A percentile compares a stretch with the other conserved stretches of the same genome.
Conservation (phyloP, 2,329 filamentous ascomycete genomes). For the Onygena corvina region DNA sequence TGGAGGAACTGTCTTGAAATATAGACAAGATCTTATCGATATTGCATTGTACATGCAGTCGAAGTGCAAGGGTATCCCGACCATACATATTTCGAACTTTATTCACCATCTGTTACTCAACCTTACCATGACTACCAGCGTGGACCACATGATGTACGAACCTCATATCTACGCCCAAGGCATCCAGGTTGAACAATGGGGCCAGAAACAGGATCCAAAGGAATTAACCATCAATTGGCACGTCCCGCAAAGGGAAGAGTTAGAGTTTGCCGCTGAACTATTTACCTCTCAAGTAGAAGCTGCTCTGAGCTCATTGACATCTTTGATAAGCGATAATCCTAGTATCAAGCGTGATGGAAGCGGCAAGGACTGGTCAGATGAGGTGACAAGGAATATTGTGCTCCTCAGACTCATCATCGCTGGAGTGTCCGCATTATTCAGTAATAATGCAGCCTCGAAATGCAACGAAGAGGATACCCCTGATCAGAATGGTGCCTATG, state of each 20-base stretch:
- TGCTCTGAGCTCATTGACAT: slow-evolving; percentile 61
- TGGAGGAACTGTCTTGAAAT: slow-evolving; percentile 74
- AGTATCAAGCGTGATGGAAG: slow-evolving; percentile 83
- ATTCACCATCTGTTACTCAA: slow-evolving; percentile 94
- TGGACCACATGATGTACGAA: slow-evolving; percentile 81
- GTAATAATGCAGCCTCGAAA: slow-evolving; percentile 58
- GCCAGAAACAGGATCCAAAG: slow-evolving; percentile 58
- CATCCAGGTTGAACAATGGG: slow-evolving; percentile 71
- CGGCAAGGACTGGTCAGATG: slow-evolving; percentile 98
- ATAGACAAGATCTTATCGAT: slow-evolving; percentile 77
- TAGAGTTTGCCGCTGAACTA: slow-evolving; percentile 77
- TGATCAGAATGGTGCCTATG: slow-evolving; percentile 29
- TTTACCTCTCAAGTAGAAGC: slow-evolving; percentile 73
- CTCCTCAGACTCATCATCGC: slow-evolving; percentile 81
- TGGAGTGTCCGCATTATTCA: slow-evolving; percentile 79
- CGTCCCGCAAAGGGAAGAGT: slow-evolving; percentile 63
- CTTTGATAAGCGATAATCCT: slow-evolving; percentile 69
- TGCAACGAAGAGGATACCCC: slow-evolving; percentile 35
- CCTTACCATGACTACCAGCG: slow-evolving; percentile 83
- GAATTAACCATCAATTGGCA: slow-evolving; percentile 86
- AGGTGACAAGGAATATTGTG: slow-evolving; percentile 79
- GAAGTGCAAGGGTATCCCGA: slow-evolving; percentile 83
- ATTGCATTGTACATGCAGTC: slow-evolving; percentile 95
- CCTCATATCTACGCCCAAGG: slow-evolving; percentile 59
- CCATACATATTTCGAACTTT: slow-evolving; percentile 93